Base-by-base conservation (phyloP, 139 green algal species). In the Micromonas commoda region DNA sequence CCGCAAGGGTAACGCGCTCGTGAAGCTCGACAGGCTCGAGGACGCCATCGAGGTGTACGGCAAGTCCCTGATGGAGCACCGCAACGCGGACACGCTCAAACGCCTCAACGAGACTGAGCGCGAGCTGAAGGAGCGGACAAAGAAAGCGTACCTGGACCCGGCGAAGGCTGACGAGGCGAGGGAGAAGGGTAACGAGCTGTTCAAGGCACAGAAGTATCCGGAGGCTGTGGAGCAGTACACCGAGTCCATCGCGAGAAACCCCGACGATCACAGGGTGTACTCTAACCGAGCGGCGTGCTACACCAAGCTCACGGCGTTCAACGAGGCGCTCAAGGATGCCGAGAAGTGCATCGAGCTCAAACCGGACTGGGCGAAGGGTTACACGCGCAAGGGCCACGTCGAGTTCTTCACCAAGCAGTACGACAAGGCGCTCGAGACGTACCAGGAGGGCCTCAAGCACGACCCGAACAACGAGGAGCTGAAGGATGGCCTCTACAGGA, bases 351-450 rank as follows among this genome's bases (percentile, higher is more conserved):
- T 99, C 38, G 86, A 91, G 80, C 87, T 99, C 37, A 86, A 90
- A 32, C 96, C 96, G 16, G 82, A 85, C 52, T 99, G 98, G 77
- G 82, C 76, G 38, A 97, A 97, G 88, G 85, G 85, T 13, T 89
- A 89, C 77, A 72, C 70, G 39, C 90, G 94, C 60, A 97, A 98
- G 89, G 94, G 90, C 31, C 82, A 90, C 69, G 85, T 96, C 77
- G 90, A 98, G 86, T 98, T 93, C 89, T 94, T 99, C 86, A 98
- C 94, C 89, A 97, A 97, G 87, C 92, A 96, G 78, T 96, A 93
- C 78, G 87, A 94, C 77, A 83, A 89, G 51, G 79, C 92, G 33
- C 51, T 89, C 16, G 79, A 82, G 72, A 88, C 85, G 19, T 90
- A 87, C 82, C 66, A 83, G 29, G 77, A 81, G 66, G 96, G 96